Evolutionary conservation across 129 eudicot genomes (phyloP).

Genomic region (Daucus carota): DNA sequence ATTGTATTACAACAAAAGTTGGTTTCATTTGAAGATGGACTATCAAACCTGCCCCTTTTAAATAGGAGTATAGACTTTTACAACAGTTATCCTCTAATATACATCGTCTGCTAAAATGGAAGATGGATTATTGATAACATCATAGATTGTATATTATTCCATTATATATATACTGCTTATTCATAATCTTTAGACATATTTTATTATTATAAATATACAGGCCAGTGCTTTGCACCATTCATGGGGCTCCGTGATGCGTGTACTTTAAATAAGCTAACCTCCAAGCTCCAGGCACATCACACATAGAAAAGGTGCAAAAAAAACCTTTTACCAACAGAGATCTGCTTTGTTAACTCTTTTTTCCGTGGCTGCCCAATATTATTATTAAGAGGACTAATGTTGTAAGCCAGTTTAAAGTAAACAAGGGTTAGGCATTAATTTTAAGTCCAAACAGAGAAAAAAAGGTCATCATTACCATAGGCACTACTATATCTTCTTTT

Average conservation of each 20-base stretch:
- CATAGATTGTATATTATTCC: not conserved
- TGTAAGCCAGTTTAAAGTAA: not conserved
- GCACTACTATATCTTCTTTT: conserved; percentile 97
- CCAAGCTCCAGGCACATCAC: no score
- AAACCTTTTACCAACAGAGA: not conserved
- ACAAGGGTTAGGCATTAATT: not conserved
- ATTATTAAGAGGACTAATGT: not conserved
- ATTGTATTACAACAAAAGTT: not conserved
- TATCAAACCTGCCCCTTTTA: not conserved
- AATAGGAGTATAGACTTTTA: not conserved
- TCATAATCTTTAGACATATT: not conserved
- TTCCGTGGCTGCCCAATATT: not conserved
- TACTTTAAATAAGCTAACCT: not conserved
- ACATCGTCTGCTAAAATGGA: not conserved
- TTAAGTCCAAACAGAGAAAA: not conserved
- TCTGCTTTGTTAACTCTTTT: not conserved
- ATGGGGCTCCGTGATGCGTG: not conserved
- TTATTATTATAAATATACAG: not conserved
- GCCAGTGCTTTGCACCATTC: not conserved
- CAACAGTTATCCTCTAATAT: not conserved
- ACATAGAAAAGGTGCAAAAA: not conserved
- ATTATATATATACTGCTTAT: not conserved
- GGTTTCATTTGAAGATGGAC: not conserved
- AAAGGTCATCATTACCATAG: conserved; percentile 57
- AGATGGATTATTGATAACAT: no score